Conservation (phyloP, 106 monocot species). For the Apostasia ramifera region DNA sequence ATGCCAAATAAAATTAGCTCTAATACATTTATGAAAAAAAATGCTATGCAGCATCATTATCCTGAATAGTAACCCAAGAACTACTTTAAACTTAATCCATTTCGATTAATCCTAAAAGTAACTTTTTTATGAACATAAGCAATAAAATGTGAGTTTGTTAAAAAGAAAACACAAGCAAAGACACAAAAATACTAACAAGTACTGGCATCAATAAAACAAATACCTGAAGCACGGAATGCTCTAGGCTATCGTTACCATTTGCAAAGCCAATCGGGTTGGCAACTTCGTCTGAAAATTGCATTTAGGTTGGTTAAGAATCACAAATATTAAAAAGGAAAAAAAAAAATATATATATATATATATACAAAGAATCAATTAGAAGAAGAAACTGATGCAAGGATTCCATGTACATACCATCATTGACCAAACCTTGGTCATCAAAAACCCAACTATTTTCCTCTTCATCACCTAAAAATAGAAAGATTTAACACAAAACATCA, state of each 20-base stretch:
- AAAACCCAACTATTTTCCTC: constrained; percentile 87
- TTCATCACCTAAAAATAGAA: constrained; percentile 36
- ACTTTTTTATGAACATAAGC: neutral
- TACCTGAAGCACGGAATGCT: constrained; percentile 62
- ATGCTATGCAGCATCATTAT: neutral
- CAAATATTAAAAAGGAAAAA: neutral
- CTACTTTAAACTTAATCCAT: neutral
- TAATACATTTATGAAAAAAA: neutral
- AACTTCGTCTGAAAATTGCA: constrained; percentile 37
- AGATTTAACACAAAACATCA: neutral
- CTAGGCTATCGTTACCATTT: constrained; percentile 66
- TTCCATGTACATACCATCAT: constrained; percentile 15
- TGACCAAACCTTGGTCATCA: constrained; percentile 42
- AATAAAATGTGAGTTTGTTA: neutral
- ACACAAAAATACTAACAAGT: neutral
- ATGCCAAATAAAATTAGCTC: neutral
- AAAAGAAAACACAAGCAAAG: neutral
- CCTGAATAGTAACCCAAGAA: too few relatives aligned
- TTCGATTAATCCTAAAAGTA: neutral
- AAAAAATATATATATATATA: neutral
- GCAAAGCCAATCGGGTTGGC: constrained; percentile 60
- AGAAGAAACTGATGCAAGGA: neutral
- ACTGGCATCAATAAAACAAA: neutral
- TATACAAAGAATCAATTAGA: neutral
- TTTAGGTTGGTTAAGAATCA: constrained; percentile 22